phyloP scores from a whole-genome alignment of 2,329 filamentous ascomycete species.

The Triangularia verruculosa region DNA sequence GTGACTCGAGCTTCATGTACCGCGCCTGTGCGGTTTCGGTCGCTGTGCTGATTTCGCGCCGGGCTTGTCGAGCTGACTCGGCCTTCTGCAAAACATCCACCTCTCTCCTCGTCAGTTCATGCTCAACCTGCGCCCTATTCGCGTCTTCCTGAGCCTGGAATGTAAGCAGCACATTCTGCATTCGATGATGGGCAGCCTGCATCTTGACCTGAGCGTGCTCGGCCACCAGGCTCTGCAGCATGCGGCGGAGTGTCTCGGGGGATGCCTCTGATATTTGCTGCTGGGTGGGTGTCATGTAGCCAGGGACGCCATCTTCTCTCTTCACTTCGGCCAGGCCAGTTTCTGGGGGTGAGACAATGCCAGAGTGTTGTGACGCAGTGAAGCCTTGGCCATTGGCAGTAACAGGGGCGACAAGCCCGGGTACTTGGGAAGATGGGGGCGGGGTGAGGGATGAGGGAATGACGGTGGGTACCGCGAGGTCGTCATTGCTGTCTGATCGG shows the following conservation, averaged over 20 bases:
- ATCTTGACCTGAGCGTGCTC: slow-evolving; percentile 67
- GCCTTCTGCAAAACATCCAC: slow-evolving; percentile 77
- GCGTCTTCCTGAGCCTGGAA: slow-evolving; percentile 82
- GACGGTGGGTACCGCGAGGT: slow-evolving; percentile 41
- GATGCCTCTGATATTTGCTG: slow-evolving; percentile 53
- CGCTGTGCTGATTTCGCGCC: slow-evolving; percentile 50
- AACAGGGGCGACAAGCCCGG: slow-evolving; percentile 31
- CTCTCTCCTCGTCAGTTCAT: slow-evolving; percentile 85
- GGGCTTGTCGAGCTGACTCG: slow-evolving; percentile 64
- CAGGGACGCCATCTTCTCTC: slow-evolving; percentile 32
- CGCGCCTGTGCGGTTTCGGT: slow-evolving; percentile 53
- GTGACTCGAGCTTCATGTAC: slow-evolving; percentile 61
- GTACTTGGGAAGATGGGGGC: slow-evolving; percentile 53
- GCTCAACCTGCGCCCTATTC: slow-evolving; percentile 84
- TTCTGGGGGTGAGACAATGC: slow-evolving; percentile 53
- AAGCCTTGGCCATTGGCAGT: slow-evolving; percentile 33
- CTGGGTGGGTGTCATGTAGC: slow-evolving; percentile 47
- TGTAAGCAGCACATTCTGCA: slow-evolving; percentile 81
- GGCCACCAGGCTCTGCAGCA: slow-evolving; percentile 53
- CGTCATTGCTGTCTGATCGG: slow-evolving; percentile 49
- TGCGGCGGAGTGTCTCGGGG: slow-evolving; percentile 53
- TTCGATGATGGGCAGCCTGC: slow-evolving; percentile 83
- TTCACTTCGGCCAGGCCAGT: slow-evolving; percentile 41
- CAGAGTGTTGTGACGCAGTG: slow-evolving; percentile 44
- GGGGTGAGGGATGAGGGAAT: slow-evolving; percentile 59